Evolutionary conservation across 1,284 basidiomycete genomes (phyloP).

Genomic region (Takashimella koratensis): DNA sequence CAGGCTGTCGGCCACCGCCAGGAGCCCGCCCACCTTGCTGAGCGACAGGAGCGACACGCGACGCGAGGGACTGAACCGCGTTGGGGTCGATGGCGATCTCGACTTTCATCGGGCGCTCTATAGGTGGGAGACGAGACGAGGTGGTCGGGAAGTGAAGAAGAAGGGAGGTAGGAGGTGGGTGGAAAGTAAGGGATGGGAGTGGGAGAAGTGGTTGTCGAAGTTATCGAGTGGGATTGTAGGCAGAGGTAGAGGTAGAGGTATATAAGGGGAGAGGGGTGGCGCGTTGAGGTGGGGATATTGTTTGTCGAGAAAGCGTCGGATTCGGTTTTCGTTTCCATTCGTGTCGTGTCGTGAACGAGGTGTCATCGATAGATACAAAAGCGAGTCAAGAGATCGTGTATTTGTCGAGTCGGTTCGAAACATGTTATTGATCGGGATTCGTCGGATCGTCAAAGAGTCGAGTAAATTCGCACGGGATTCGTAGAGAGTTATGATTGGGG

Average conservation of each 20-base stretch:
- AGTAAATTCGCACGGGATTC: too few relatives aligned
- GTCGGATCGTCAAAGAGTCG: too few relatives aligned
- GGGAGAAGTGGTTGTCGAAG: slow-evolving; percentile 10
- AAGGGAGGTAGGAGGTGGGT: slow-evolving; percentile 27
- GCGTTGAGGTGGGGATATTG: too few relatives aligned
- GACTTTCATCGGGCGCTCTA: slow-evolving; percentile 97
- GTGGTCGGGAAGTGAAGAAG: slow-evolving; percentile 30
- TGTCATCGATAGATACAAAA: too few relatives aligned
- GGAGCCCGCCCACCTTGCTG: slow-evolving; percentile 26
- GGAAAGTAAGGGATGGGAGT: slow-evolving; percentile 3
- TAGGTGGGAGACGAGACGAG: slow-evolving; percentile 12
- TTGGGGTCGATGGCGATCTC: slow-evolving; percentile 92
- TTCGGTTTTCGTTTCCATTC: too few relatives aligned
- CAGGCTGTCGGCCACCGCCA: slow-evolving; percentile 16
- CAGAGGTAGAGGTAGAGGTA: background rate
- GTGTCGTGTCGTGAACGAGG: too few relatives aligned
- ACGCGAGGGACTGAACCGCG: slow-evolving; percentile 64
- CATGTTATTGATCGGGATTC: too few relatives aligned
- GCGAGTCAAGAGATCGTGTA: too few relatives aligned
- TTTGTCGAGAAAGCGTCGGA: too few relatives aligned
- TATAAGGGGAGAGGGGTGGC: too few relatives aligned
- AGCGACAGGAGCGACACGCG: slow-evolving; percentile 50
- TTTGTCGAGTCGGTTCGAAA: too few relatives aligned
- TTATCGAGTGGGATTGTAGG: background rate
- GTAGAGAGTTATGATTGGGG: too few relatives aligned